These are phyloP conservation scores for Exutisphaerella laricina DNA, from an alignment of 2,329 filamentous ascomycete species.

Conservation along the genomic window DNA sequence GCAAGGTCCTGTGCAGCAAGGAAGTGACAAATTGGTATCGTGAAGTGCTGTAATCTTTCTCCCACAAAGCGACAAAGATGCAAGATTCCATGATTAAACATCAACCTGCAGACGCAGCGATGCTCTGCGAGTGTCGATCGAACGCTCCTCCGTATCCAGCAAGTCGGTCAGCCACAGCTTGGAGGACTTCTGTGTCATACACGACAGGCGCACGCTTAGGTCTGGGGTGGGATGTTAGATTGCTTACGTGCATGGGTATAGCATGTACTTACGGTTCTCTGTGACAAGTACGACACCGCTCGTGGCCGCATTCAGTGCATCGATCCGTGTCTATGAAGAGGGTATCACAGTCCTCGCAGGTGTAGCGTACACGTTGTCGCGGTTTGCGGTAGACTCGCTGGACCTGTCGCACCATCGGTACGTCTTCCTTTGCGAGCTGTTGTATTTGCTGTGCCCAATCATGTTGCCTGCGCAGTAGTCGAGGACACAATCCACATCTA, in stretches of 20 bases:
- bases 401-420: slow-evolving; percentile 24
- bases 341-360: slow-evolving; percentile 58
- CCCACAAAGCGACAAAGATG: background rate
- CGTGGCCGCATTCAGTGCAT: slow-evolving; percentile 57
- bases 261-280: slow-evolving; percentile 43
- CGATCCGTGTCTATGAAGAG: slow-evolving; percentile 50
- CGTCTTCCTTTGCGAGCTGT: slow-evolving; percentile 25
- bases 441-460: background rate
- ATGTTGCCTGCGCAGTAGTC: slow-evolving; percentile 62
- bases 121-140: slow-evolving; percentile 1
- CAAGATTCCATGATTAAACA: background rate
- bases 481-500: slow-evolving; percentile 73
- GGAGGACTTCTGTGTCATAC: slow-evolving; percentile 20
- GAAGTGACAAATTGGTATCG: background rate
- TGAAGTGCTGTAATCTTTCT: slow-evolving; percentile 1
- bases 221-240: slow-evolving; percentile 8
- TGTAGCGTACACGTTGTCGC: slow-evolving; percentile 41
- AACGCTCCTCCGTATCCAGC: slow-evolving; percentile 18
- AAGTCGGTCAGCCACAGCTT: slow-evolving; percentile 18
- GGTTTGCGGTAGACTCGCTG: slow-evolving; percentile 42
- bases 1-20: background rate
- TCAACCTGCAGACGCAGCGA: slow-evolving; percentile 7
- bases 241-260: background rate
- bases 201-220: slow-evolving; percentile 13
- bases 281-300: slow-evolving; percentile 55